Conservation (phyloP, 768 basidiomycete genomes). For the Naematelia encephala region DNA sequence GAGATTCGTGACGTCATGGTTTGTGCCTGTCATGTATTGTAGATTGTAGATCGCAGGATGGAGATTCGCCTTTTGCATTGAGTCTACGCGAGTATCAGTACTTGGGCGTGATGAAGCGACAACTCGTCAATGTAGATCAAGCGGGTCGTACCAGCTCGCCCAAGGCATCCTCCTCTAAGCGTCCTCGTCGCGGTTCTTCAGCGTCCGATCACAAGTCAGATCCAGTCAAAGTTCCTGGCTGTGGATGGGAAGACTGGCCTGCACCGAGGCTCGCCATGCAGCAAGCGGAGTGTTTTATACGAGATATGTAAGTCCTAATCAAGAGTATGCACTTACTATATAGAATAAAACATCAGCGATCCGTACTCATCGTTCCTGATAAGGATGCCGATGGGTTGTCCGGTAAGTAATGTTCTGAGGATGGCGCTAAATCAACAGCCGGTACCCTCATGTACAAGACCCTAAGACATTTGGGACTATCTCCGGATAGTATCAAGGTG, state of each 20-base stretch:
- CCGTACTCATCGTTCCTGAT: slow-evolving; percentile 54
- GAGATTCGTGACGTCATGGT: too few relatives aligned
- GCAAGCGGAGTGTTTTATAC: slow-evolving; percentile 45
- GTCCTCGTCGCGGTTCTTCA: too few relatives aligned
- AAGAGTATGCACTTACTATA: background rate
- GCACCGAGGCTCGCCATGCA: slow-evolving; percentile 47
- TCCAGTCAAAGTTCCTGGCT: too few relatives aligned
- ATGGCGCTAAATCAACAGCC: slow-evolving; percentile 20
- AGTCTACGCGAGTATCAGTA: too few relatives aligned
- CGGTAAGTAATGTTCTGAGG: slow-evolving; percentile 14
- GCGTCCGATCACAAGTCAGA: too few relatives aligned
- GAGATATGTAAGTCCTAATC: slow-evolving; percentile 45
- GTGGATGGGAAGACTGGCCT: slow-evolving; percentile 52
- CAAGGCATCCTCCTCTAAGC: too few relatives aligned
- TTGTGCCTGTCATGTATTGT: too few relatives aligned
- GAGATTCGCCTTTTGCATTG: too few relatives aligned
- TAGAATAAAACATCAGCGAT: slow-evolving; percentile 29
- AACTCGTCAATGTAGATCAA: too few relatives aligned
- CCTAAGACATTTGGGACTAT: slow-evolving; percentile 51
- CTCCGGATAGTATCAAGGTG: slow-evolving; percentile 43
- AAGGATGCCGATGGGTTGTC: slow-evolving; percentile 54
- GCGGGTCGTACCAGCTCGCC: too few relatives aligned
- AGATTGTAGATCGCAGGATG: too few relatives aligned
- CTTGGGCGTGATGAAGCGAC: too few relatives aligned
- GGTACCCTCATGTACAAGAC: slow-evolving; percentile 53